Evolutionary conservation across 164 flowering plant genomes (phyloP).

Genomic region (Sextonia rubra): DNA sequence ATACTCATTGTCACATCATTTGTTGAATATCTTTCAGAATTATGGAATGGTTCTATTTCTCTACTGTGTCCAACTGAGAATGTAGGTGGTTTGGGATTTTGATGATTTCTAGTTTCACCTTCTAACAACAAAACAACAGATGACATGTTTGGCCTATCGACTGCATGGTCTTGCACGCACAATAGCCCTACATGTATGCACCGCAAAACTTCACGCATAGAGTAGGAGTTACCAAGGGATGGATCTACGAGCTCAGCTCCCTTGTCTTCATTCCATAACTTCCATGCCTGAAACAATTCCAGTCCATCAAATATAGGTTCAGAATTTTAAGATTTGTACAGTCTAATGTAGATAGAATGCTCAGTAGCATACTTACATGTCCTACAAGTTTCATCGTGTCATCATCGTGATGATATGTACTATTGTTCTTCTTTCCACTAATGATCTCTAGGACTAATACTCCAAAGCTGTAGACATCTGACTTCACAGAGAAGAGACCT

Average conservation of each 20-base stretch:
- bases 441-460: slow-evolving; percentile 9
- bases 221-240: background rate
- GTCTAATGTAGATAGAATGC: background rate
- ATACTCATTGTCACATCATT: background rate
- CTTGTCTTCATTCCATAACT: slow-evolving; percentile 6
- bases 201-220: background rate
- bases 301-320: background rate
- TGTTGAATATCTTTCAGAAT: background rate
- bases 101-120: background rate
- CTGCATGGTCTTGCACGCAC: slow-evolving; percentile 11
- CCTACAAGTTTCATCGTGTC: slow-evolving; percentile 1
- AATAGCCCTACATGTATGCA: slow-evolving; percentile 12
- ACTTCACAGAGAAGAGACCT: slow-evolving; percentile 11
- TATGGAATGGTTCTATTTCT: background rate
- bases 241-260: slow-evolving; percentile 3
- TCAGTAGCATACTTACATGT: background rate
- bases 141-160: slow-evolving; percentile 7
- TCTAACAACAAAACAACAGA: background rate
- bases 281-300: slow-evolving; percentile 6
- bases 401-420: slow-evolving; percentile 10
- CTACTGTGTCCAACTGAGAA: background rate
- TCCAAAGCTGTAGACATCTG: slow-evolving; percentile 9
- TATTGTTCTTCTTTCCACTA: slow-evolving; percentile 19
- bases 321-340: background rate
- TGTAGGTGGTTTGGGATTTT: background rate